Evolutionary conservation across 768 basidiomycete genomes (phyloP).

Genomic region (Epithele typhae): DNA sequence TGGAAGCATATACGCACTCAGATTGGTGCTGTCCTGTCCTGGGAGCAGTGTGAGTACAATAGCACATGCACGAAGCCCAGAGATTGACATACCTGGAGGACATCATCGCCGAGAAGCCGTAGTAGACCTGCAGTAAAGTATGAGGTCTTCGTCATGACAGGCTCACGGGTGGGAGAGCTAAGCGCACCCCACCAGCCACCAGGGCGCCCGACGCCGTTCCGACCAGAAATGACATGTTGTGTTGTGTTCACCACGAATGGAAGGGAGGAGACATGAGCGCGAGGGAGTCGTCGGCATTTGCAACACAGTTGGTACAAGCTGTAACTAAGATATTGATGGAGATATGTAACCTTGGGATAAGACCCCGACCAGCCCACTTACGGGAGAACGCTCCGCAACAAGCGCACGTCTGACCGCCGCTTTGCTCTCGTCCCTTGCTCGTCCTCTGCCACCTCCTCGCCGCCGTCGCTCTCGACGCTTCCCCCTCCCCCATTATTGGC

Average conservation of each 20-base stretch:
- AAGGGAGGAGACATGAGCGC: too few species aligned
- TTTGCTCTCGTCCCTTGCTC: too few species aligned
- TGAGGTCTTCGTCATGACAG: background rate
- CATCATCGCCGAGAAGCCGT: constrained; percentile 26
- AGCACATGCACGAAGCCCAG: background rate
- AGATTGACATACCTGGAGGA: constrained; percentile 13
- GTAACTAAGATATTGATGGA: background rate
- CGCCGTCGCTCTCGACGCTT: constrained; percentile 4
- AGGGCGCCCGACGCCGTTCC: constrained; percentile 7
- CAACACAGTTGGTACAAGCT: too few species aligned
- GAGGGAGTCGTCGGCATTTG: too few species aligned
- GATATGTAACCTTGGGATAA: background rate
- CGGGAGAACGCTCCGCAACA: too few species aligned
- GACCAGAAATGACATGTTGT: constrained; percentile 8
- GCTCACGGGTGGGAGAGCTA: too few species aligned
- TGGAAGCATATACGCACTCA: constrained; percentile 16
- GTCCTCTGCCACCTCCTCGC: constrained; percentile 5
- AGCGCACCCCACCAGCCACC: constrained; percentile 23
- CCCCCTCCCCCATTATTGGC: background rate
- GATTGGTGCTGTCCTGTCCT: constrained; percentile 22
- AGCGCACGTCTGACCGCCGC: too few species aligned
- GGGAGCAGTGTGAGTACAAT: background rate
- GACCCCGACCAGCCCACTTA: background rate
- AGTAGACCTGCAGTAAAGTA: constrained; percentile 20
- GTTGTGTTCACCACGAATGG: too few species aligned